Evolutionary conservation across 208 protist genomes (phyloP).

Genomic region (Willaertia magna): DNA sequence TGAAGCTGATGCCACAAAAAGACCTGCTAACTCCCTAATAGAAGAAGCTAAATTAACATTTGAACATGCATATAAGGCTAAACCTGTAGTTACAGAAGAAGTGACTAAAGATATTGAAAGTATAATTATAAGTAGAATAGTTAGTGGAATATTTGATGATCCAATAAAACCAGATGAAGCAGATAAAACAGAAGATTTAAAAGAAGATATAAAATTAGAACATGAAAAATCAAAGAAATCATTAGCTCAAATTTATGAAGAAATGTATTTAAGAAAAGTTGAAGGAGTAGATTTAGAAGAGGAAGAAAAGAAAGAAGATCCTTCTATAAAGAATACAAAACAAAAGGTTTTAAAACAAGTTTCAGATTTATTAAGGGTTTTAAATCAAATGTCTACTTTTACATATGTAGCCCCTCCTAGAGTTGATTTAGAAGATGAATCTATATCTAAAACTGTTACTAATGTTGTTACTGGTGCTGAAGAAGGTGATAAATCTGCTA

Average conservation of each 20-base stretch:
- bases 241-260: constrained; percentile 1
- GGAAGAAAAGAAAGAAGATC: neutral
- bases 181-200: neutral
- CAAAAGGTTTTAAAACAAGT: neutral
- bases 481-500: neutral
- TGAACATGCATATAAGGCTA: neutral
- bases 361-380: neutral
- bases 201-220: neutral
- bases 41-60: neutral
- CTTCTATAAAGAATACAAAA: neutral
- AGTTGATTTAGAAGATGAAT: neutral
- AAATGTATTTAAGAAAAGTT: constrained; percentile 6
- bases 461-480: neutral
- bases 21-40: neutral
- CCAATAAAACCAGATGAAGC: neutral
- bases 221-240: neutral
- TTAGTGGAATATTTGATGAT: neutral
- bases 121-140: constrained; percentile 3
- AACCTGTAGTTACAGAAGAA: constrained; percentile 2
- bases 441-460: neutral
- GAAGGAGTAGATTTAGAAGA: neutral
- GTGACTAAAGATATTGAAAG: neutral
- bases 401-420: neutral
- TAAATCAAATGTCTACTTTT: neutral
- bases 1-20: neutral